phyloP scores from a whole-genome alignment of 495 filamentous ascomycete species.

The Penicillium antarcticum region DNA sequence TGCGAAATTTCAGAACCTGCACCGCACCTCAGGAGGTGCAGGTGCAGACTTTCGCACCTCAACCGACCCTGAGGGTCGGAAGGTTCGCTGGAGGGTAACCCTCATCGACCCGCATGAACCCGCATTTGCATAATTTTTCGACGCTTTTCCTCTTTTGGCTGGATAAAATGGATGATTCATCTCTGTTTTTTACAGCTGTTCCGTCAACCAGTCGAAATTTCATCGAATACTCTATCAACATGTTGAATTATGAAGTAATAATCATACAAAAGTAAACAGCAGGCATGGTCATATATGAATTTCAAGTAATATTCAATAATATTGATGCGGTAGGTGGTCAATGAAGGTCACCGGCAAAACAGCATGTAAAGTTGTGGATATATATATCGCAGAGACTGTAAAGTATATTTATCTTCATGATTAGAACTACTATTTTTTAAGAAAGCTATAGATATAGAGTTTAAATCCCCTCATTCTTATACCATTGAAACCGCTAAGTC shows the following conservation, averaged over 20 bases:
- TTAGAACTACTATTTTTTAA: background rate
- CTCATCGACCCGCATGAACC: constrained; percentile 6
- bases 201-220: background rate
- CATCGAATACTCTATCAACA: background rate
- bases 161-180: constrained; percentile 3
- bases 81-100: background rate
- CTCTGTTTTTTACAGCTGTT: background rate
- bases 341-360: no score
- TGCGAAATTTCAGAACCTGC: no score
- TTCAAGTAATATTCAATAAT: no score
- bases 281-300: background rate
- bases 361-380: no score
- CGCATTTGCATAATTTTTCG: no score
- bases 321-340: no score
- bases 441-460: background rate
- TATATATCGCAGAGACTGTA: background rate
- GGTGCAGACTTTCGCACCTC: no score
- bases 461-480: background rate
- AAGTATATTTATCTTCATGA: background rate
- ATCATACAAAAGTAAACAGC: background rate
- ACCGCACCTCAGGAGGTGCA: no score
- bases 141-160: constrained; percentile 6
- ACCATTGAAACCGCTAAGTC: background rate
- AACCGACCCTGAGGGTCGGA: background rate
- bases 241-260: background rate